Evolutionary conservation across 1,284 basidiomycete species (phyloP).

Genomic region (Ceratobasidium sp.): DNA sequence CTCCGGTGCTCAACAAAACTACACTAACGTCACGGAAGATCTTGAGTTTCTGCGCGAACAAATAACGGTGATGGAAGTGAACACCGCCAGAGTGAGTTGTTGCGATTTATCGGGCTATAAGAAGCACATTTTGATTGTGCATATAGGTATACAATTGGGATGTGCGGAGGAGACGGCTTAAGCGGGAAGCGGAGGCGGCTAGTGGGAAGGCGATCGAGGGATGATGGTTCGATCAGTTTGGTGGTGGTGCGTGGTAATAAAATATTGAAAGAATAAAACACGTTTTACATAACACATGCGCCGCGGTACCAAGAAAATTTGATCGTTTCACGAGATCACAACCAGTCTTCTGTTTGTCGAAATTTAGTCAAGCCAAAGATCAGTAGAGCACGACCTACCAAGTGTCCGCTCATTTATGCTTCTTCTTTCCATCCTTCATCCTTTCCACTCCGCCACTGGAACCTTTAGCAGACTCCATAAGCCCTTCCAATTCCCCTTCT

Average conservation of each 20-base stretch:
- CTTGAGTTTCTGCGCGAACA: conserved; percentile 96
- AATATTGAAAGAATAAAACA: background rate
- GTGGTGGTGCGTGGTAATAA: background rate
- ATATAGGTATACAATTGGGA: conserved; percentile 88
- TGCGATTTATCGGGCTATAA: too few species aligned
- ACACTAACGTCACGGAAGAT: conserved; percentile 85
- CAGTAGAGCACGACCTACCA: background rate
- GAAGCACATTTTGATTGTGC: background rate
- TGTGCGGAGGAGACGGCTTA: conserved; percentile 76
- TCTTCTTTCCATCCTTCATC: conserved; percentile 34
- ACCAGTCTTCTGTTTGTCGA: background rate
- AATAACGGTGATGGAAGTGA: conserved; percentile 98
- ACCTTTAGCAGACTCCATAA: conserved; percentile 25
- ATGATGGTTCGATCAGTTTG: background rate
- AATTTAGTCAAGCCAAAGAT: background rate
- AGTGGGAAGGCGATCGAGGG: conserved; percentile 20
- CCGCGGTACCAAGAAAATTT: background rate
- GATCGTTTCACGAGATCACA: background rate
- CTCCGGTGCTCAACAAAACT: conserved; percentile 76
- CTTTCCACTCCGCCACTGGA: background rate
- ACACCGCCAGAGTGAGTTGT: conserved; percentile 84
- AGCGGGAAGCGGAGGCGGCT: conserved; percentile 64
- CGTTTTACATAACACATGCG: background rate
- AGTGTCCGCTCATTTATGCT: conserved; percentile 18
- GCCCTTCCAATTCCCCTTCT: conserved; percentile 32